phyloP scores from a whole-genome alignment of 1,284 basidiomycete genomes.

The Sanguinoderma infundibulare region DNA sequence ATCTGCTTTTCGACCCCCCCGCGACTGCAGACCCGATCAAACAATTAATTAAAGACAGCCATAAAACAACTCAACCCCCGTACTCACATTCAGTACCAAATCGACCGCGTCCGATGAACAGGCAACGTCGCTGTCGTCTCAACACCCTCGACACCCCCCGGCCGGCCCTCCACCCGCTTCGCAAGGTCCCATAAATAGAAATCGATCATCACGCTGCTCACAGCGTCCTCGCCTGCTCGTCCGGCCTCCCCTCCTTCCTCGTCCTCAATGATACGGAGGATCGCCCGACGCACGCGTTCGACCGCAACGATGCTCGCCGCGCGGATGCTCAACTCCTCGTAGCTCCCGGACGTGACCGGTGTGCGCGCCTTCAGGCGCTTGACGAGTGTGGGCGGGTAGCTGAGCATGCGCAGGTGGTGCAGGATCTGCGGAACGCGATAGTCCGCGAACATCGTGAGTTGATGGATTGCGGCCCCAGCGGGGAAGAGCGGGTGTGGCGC shows the following conservation, averaged over 20 bases:
- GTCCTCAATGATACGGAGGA: conserved; percentile 33
- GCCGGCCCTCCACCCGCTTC: conserved; percentile 69
- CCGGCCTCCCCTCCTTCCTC: conserved; percentile 26
- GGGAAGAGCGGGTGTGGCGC: conserved; percentile 72
- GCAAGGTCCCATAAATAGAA: conserved; percentile 88
- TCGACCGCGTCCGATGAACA: conserved; percentile 78
- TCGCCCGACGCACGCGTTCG: conserved; percentile 66
- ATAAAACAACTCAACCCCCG: not conserved
- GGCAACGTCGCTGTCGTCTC: conserved; percentile 65
- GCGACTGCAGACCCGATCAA: not conserved
- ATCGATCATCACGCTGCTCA: conserved; percentile 82
- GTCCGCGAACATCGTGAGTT: conserved; percentile 88
- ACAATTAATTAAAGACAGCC: too few relatives aligned
- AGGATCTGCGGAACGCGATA: conserved; percentile 87
- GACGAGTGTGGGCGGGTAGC: conserved; percentile 64
- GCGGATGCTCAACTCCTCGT: conserved; percentile 74
- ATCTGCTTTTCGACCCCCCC: too few relatives aligned
- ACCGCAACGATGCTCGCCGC: conserved; percentile 78
- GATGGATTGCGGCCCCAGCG: conserved; percentile 59
- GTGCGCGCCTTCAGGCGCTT: conserved; percentile 48
- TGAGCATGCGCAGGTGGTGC: conserved; percentile 74
- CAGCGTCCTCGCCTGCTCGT: conserved; percentile 34
- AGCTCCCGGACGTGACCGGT: conserved; percentile 55
- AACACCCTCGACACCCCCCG: conserved; percentile 59
- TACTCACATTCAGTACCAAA: conserved; percentile 66